Base-by-base conservation (phyloP, 2,329 filamentous ascomycete genomes). In the Talaromyces islandicus region DNA sequence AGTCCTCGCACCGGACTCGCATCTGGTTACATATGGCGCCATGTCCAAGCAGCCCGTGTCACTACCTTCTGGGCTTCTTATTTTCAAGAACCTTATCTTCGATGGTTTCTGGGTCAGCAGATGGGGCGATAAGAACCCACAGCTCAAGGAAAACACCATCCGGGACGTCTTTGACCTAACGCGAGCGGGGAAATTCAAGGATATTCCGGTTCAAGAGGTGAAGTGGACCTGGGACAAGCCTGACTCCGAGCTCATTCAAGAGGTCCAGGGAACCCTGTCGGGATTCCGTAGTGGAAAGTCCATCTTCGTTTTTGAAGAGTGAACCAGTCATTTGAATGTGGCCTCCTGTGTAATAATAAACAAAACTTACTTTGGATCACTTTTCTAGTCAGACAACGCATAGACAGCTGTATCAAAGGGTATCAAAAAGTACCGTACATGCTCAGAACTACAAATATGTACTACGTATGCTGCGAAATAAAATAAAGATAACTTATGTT, bases 21-120 rank as follows among this genome's bases (percentile, higher is more conserved):
- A 88, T 60, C 81, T 97, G 74, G 91, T 99, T 25, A 96, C 93
- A 4, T 99, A 99, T 71, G 94, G 94, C 27, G 93, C 90, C 56
- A 99, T 99, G 94, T 87, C 90, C 35, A 90, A 89, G 72, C 88
- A 96, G 78, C 92, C 93, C 0, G 83, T 97, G 27, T 81, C 83
- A 7, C 77, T 97, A 63, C 91, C 93, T 0, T 89, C 92, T 0
- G 90, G 89, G 0, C 80, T 95, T 66, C 80, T 97, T 62, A 99
- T 99, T 68, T 99, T 99, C 80, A 94, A 93, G 75, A 87, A 97
- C 67, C 82, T 97, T 57, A 83, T 85, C 56, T 96, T 97, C 70
- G 84, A 90, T 63, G 95, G 94, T 4, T 99, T 97, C 76, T 99
- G 94, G 94, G 86, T 97, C 25, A 94, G 89, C 70, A 86, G 83